Evolutionary conservation across 805 yeast genomes (phyloP), one percentile per base, ranked within the genome.

Genomic region (Lipomyces lipofer): DNA sequence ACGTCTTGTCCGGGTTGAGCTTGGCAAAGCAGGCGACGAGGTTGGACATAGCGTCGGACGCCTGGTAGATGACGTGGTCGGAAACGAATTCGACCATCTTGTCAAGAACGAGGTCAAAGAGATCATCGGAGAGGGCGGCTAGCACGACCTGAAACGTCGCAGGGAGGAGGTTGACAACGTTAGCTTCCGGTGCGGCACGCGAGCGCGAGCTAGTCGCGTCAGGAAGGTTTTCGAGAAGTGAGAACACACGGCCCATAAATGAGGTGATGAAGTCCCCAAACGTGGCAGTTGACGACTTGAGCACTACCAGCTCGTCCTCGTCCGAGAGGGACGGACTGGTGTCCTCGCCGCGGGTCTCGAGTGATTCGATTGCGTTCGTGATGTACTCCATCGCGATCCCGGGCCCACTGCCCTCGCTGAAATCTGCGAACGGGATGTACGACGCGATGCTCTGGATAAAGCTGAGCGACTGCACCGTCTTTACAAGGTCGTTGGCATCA

Each of bases 401-500:
- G 13, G 62, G 47, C 4, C 78, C 52, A 64, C 55, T 28, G 54
- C 60, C 80, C 8, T 71, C 72, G 8, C 79, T 77, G 9, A 87
- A 64, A 63, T 86, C 88, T 27, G 74, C 73, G 57, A 90, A 75
- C 1, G 97, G 97, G 2, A 86, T 79, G 52, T 83, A 85, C 5
- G 85, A 75, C 0, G 89, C 84, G 22, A 85, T 79, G 0, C 88
- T 75, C 9, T 88, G 85, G 51, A 94, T 78, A 17, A 86, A 77
- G 54, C 83, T 79, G 38, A 91, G 71, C 0, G 95, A 79, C 48
- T 81, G 78, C 13, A 83, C 75, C 0, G 96, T 84, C 66, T 91
- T 81, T 12, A 75, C 76, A 46, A 89, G 76, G 69, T 94, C 99
- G 67, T 91, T 94, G 0, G 91, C 80, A 67, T 94, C 98, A 27